Evolutionary conservation across 768 basidiomycete species (phyloP).

Genomic region (Suillus discolor): DNA sequence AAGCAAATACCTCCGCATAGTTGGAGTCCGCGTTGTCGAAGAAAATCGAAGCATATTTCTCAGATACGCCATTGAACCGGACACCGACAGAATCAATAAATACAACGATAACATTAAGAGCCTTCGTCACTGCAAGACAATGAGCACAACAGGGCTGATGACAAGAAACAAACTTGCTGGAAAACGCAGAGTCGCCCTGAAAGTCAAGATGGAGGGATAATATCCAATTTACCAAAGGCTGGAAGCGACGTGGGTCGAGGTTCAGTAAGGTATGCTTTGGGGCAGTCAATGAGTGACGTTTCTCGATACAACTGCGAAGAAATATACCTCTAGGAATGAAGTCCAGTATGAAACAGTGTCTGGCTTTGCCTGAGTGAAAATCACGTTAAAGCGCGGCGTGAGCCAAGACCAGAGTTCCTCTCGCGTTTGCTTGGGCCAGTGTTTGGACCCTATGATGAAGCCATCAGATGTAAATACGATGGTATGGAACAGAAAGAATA

Average conservation of each 20-base stretch:
- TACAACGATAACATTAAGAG: conserved; percentile 65
- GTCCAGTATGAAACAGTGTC: conserved; percentile 84
- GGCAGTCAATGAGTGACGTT: conserved; percentile 13
- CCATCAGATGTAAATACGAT: conserved; percentile 7
- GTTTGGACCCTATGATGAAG: conserved; percentile 65
- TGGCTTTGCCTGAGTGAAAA: conserved; percentile 79
- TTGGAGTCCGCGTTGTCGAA: conserved; percentile 78
- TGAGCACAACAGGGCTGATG: conserved; percentile 11
- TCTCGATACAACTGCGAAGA: not conserved
- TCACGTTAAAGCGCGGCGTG: conserved; percentile 54
- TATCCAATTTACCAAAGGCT: conserved; percentile 77
- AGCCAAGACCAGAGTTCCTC: conserved; percentile 76
- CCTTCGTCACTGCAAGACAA: conserved; percentile 65
- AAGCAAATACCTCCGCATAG: conserved; percentile 72
- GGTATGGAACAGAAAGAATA: conserved; percentile 28
- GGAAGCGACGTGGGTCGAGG: conserved; percentile 79
- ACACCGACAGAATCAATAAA: conserved; percentile 67
- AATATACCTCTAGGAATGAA: conserved; percentile 47
- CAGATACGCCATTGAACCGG: conserved; percentile 67
- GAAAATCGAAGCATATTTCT: conserved; percentile 68
- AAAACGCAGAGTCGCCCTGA: conserved; percentile 83
- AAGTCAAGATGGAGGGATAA: conserved; percentile 78
- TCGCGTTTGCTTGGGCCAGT: conserved; percentile 65
- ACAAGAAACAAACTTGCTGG: conserved; percentile 51
- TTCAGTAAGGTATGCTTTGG: conserved; percentile 56